These are phyloP conservation scores for Glomus cerebriforme DNA, from an alignment of 192 early-diverging fungal genomes.

Conservation along the genomic window DNA sequence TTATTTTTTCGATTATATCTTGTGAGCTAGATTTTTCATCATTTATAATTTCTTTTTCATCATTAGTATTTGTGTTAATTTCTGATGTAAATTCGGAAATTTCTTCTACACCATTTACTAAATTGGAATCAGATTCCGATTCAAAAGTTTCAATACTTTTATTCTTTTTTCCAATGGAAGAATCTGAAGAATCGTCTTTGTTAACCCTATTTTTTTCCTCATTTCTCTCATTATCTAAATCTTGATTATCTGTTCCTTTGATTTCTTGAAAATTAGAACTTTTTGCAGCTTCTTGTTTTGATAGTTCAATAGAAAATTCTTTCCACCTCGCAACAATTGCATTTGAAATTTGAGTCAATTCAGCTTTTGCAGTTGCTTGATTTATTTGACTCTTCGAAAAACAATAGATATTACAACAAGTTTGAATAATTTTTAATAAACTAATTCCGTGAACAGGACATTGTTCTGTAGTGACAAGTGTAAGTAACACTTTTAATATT, in stretches of 20 bases:
- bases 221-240: not conserved
- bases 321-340: slow-evolving; percentile 45
- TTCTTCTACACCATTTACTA: not conserved
- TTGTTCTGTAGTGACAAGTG: slow-evolving; percentile 43
- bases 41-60: not conserved
- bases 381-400: slow-evolving; percentile 44
- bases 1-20: not conserved
- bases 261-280: not conserved
- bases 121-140: not conserved
- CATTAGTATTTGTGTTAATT: not conserved
- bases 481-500: slow-evolving; percentile 50
- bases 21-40: not conserved
- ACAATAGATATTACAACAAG: slow-evolving; percentile 50
- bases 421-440: slow-evolving; percentile 49
- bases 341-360: slow-evolving; percentile 51
- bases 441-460: slow-evolving; percentile 48
- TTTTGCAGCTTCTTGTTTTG: slow-evolving; percentile 11
- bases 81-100: not conserved
- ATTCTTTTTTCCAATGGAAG: not conserved
- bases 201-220: not conserved
- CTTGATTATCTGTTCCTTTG: not conserved
- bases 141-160: not conserved
- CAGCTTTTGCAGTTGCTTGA: slow-evolving; percentile 50
- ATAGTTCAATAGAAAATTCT: slow-evolving; percentile 28
- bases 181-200: not conserved